phyloP scores from a whole-genome alignment of 345 rosid genomes.

The Brassica carinata region DNA sequence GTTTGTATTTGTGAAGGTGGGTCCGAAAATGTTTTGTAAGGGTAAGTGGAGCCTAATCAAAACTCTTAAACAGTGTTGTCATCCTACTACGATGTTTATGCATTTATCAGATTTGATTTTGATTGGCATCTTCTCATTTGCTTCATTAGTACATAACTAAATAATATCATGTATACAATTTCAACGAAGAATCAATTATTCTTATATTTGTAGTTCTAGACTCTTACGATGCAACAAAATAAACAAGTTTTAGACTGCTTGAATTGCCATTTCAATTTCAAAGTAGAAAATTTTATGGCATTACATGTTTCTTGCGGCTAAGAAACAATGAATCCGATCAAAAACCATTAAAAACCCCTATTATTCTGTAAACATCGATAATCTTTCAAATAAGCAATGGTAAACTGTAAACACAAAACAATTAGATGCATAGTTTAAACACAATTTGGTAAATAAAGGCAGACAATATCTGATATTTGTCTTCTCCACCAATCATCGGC shows the following conservation, averaged over 20 bases:
- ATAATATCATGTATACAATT: background rate
- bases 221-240: background rate
- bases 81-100: slow-evolving; percentile 25
- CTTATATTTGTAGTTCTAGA: background rate
- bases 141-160: background rate
- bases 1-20: background rate
- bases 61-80: background rate
- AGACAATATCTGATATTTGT: slow-evolving; percentile 30
- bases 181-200: background rate
- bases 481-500: slow-evolving; percentile 79
- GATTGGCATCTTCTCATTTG: slow-evolving; percentile 7
- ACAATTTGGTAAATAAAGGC: background rate
- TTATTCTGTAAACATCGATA: background rate
- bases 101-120: slow-evolving; percentile 8
- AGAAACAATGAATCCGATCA: background rate
- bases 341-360: background rate
- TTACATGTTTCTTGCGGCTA: slow-evolving; percentile 4
- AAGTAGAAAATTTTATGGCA: background rate
- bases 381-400: background rate
- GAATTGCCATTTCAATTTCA: background rate
- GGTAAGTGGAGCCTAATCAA: slow-evolving; percentile 12
- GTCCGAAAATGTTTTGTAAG: slow-evolving; percentile 11
- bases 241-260: background rate
- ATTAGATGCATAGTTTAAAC: slow-evolving; percentile 14
- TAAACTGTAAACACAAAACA: background rate